Base-by-base conservation (phyloP, 371 early-diverging fungal species). In the Neoconidiobolus thromboides region DNA sequence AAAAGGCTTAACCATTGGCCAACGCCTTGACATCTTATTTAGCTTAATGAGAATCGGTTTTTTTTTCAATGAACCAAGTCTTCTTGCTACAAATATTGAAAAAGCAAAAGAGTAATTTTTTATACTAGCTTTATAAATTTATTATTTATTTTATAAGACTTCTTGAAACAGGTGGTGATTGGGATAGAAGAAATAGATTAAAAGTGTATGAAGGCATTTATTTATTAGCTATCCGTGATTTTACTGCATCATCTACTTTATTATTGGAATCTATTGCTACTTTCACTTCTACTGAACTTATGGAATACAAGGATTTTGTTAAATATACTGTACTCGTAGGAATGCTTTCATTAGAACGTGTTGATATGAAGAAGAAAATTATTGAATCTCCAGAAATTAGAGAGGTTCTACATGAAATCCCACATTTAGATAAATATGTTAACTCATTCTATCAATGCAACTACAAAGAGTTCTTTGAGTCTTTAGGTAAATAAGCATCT, bases 141-240 rank as follows among this genome's bases (percentile, higher is more conserved):
- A 12, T 61, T 4, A 44, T 12, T 40, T 9, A 37, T 2, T 46
- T 1, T 47, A 3, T 12, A 61, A 83, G 89, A 51, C 74, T 95
- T 62, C 89, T 96, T 60, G 94, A 98, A 67, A 88, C 91, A 71
- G 97, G 96, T 44, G 96, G 98, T 38, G 99, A 99, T 76, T 99
- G 99, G 99, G 99, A 98, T 74, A 83, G 99, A 63, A 86, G 96
- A 63, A 99, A 99, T 76, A 85, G 98, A 60, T 82, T 97, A 48
- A 98, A 98, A 78, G 97, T 96, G 0, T 96, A 98, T 67, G 89
- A 97, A 66, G 98, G 94, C 56, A 76, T 96, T 36, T 93, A 89
- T 76, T 69, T 81, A 64, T 81, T 98, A 77, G 87, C 92, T 15
- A 83, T 87, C 63, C 87, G 98, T 55, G 87, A 98, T 71, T 99